These are phyloP conservation scores for Gliomastix tumulicola DNA, from an alignment of 2,329 filamentous ascomycete species.

Conservation along the genomic window DNA sequence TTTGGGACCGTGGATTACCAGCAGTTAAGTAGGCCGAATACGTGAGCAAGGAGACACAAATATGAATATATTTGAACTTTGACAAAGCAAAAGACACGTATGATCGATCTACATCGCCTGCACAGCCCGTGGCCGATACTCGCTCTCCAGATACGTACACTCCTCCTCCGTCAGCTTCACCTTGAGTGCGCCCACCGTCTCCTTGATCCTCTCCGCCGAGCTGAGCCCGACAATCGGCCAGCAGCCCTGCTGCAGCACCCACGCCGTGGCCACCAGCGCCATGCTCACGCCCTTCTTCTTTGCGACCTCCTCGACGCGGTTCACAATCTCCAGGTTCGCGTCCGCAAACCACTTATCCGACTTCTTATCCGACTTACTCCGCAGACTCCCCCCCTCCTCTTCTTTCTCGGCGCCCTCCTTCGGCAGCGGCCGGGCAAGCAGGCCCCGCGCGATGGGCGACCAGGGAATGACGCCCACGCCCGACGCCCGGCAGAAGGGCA, in stretches of 20 bases:
- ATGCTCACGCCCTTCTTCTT: constrained; percentile 52
- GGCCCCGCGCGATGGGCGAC: constrained; percentile 21
- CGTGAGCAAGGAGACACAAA: too few relatives aligned
- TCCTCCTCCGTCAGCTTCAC: constrained; percentile 51
- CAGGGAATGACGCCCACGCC: constrained; percentile 26
- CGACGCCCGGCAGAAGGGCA: constrained; percentile 24
- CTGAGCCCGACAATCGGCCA: constrained; percentile 57
- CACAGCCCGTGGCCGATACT: constrained; percentile 47
- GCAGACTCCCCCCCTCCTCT: constrained; percentile 7
- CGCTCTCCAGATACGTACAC: constrained; percentile 53
- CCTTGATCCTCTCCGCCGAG: constrained; percentile 52
- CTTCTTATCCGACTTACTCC: constrained; percentile 9
- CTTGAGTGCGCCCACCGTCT: constrained; percentile 41
- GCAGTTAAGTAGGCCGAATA: too few relatives aligned
- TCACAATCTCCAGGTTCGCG: constrained; percentile 19
- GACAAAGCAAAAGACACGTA: too few relatives aligned
- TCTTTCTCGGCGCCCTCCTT: constrained; percentile 7
- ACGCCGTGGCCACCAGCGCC: constrained; percentile 58
- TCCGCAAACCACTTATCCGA: constrained; percentile 16
- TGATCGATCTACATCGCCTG: constrained; percentile 17
- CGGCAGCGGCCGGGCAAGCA: constrained; percentile 16
- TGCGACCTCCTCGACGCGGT: constrained; percentile 44
- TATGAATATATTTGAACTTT: too few relatives aligned
- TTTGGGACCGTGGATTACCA: too few relatives aligned
- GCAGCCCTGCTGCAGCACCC: constrained; percentile 46